These are phyloP conservation scores for Chrysosphaeria jannelii DNA, from an alignment of 2,329 filamentous ascomycete genomes.

Conservation along the genomic window DNA sequence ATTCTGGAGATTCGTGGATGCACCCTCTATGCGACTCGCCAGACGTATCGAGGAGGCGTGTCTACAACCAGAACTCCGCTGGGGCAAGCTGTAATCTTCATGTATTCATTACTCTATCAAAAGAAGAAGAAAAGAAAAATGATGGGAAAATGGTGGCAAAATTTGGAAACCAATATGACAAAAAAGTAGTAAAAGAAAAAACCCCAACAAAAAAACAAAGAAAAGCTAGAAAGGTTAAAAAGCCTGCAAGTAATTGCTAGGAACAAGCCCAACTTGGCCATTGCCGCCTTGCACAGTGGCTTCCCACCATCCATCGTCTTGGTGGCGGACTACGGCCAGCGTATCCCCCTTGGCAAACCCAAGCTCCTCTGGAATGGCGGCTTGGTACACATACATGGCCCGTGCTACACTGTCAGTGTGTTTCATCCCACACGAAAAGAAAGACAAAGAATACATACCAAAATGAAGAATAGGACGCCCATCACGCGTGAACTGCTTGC, in stretches of 20 bases:
- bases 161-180: not conserved
- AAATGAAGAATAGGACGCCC: conserved; percentile 75
- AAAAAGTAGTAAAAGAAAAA: not conserved
- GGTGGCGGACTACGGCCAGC: conserved; percentile 60
- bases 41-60: too few relatives aligned
- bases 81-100: too few relatives aligned
- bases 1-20: too few relatives aligned
- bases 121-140: conserved; percentile 1
- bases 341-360: conserved; percentile 81
- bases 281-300: conserved; percentile 56
- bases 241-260: conserved; percentile 35
- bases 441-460: conserved; percentile 27
- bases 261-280: conserved; percentile 28
- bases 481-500: conserved; percentile 59
- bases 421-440: not conserved
- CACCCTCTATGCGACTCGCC: too few relatives aligned
- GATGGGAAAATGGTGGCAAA: not conserved
- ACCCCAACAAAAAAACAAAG: not conserved
- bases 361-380: conserved; percentile 83
- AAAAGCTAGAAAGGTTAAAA: conserved; percentile 4
- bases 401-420: conserved; percentile 26
- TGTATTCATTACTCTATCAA: too few relatives aligned
- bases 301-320: conserved; percentile 99
- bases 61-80: too few relatives aligned
- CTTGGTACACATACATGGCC: conserved; percentile 78